Evolutionary conservation across 1,284 basidiomycete species (phyloP).

Genomic region (Acaromyces ingoldii): DNA sequence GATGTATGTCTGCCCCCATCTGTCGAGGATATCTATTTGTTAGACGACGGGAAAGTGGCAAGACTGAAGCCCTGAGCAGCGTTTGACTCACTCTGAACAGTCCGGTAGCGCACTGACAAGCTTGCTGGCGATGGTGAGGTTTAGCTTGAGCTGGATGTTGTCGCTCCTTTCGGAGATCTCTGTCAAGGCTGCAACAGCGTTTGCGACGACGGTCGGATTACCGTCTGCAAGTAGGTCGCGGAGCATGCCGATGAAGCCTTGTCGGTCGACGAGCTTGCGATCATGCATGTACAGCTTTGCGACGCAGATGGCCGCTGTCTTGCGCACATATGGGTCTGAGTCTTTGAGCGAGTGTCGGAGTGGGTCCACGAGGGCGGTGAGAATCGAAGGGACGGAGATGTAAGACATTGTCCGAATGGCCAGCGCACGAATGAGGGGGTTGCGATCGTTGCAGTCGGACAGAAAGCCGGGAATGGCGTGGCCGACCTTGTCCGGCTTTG

Average conservation of each 20-base stretch:
- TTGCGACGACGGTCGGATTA: conserved; percentile 90
- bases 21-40: background rate
- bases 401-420: conserved; percentile 95
- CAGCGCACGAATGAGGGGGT: conserved; percentile 83
- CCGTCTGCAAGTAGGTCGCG: conserved; percentile 82
- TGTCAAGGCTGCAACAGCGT: conserved; percentile 86
- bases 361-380: conserved; percentile 74
- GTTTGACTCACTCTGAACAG: conserved; percentile 64
- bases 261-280: conserved; percentile 73
- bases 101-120: conserved; percentile 76
- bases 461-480: conserved; percentile 82
- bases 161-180: conserved; percentile 87
- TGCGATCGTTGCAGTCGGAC: conserved; percentile 85
- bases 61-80: background rate
- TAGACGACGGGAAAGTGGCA: background rate
- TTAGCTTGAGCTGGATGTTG: conserved; percentile 75
- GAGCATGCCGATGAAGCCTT: conserved; percentile 76
- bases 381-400: conserved; percentile 60
- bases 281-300: conserved; percentile 85
- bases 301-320: conserved; percentile 86
- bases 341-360: conserved; percentile 82
- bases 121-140: conserved; percentile 74
- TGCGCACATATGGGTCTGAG: conserved; percentile 88
- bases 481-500: conserved; percentile 80
- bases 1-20: conserved; percentile 98